These are phyloP conservation scores for Podospora bellae-mahoneyi DNA, from an alignment of 495 filamentous ascomycete species.

Conservation along the genomic window DNA sequence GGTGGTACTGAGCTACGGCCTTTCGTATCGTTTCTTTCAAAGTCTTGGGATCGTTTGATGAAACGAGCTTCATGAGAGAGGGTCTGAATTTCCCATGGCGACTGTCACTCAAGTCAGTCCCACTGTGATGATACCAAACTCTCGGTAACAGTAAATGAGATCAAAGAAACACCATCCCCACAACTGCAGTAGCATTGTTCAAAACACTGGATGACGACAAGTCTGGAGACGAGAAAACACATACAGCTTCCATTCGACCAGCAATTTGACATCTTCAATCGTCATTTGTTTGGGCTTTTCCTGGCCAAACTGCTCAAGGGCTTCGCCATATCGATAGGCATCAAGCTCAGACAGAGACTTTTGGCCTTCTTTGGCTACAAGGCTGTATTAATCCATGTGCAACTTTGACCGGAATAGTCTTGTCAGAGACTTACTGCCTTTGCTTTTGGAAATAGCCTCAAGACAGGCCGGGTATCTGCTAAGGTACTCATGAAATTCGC, in stretches of 20 bases:
- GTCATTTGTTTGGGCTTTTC: constrained; percentile 33
- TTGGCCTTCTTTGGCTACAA: constrained; percentile 41
- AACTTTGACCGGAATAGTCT: constrained; percentile 1
- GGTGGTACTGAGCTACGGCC: constrained; percentile 47
- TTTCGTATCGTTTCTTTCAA: constrained; percentile 46
- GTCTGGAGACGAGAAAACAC: constrained; percentile 23
- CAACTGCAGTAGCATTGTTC: neutral
- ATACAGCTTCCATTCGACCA: constrained; percentile 81
- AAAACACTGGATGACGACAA: neutral
- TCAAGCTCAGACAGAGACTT: constrained; percentile 47
- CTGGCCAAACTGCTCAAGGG: constrained; percentile 37
- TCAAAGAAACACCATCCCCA: neutral
- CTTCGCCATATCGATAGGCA: constrained; percentile 46
- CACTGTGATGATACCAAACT: neutral
- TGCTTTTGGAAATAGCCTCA: constrained; percentile 39
- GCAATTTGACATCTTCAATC: constrained; percentile 43
- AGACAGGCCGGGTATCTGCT: constrained; percentile 39
- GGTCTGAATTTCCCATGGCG: constrained; percentile 70
- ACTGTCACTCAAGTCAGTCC: constrained; percentile 23
- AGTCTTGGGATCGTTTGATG: constrained; percentile 50
- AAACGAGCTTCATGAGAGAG: constrained; percentile 60
- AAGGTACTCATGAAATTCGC: constrained; percentile 34
- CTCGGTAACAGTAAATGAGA: neutral
- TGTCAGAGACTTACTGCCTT: constrained; percentile 35
- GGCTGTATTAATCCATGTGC: constrained; percentile 8